A percentile compares a stretch with the other conserved stretches of the same genome.
Evolutionary conservation across 305 asterid species (phyloP).

Genomic region (Fraxinus nigra): DNA sequence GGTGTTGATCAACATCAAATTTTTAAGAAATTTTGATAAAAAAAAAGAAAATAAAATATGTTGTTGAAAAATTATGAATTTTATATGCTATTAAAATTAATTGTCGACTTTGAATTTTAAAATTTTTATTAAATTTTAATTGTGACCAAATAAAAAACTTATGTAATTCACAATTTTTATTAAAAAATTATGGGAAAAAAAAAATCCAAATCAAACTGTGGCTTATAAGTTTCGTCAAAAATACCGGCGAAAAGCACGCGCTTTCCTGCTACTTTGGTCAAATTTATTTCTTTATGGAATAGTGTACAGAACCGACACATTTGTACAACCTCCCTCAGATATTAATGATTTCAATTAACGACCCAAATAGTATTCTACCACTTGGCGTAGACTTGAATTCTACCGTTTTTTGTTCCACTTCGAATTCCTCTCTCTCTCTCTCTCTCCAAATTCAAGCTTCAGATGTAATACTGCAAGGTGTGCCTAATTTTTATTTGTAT

Average conservation of each 20-base stretch:
- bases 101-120: no score
- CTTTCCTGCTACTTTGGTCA: neutral
- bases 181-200: no score
- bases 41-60: no score
- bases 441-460: neutral
- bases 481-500: neutral
- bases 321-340: neutral
- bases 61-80: no score
- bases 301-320: neutral
- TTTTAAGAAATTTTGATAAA: no score
- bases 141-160: neutral
- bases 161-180: neutral
- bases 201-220: no score
- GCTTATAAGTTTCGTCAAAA: neutral
- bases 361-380: neutral
- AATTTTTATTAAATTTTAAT: no score
- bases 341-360: neutral
- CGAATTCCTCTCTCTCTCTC: neutral
- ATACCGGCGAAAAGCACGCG: neutral
- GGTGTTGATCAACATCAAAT: no score
- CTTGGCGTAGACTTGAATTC: neutral
- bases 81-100: no score
- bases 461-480: neutral
- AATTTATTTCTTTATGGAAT: neutral
- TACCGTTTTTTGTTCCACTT: neutral